Percentiles rank a stretch among this genome's conserved stretches.
phyloP scores from a whole-genome alignment of 208 protist genomes.

The Porcisia hertigi region DNA sequence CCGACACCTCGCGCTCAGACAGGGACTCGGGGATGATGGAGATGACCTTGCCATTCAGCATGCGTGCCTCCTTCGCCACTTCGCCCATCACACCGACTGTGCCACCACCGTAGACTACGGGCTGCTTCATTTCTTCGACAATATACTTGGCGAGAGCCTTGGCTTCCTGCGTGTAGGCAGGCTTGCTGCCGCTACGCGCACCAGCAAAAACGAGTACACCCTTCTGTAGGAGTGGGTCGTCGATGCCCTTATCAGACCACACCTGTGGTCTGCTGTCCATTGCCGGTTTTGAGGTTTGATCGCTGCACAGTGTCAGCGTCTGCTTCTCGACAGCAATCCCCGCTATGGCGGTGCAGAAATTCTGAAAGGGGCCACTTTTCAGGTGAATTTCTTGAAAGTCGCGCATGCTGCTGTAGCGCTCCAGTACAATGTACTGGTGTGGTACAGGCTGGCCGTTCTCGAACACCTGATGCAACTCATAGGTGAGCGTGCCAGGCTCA shows the following conservation, averaged over 20 bases:
- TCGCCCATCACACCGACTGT: slow-evolving; percentile 81
- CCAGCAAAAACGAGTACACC: slow-evolving; percentile 81
- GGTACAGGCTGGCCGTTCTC: slow-evolving; percentile 38
- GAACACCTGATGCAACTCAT: slow-evolving; percentile 63
- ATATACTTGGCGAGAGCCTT: slow-evolving; percentile 51
- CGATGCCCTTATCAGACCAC: slow-evolving; percentile 19
- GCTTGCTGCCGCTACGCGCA: slow-evolving; percentile 39
- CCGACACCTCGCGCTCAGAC: slow-evolving; percentile 55
- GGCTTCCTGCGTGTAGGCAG: slow-evolving; percentile 54
- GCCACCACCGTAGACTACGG: slow-evolving; percentile 80
- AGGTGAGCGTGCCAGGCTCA: slow-evolving; percentile 70
- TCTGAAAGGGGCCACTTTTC: slow-evolving; percentile 38
- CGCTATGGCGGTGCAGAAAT: slow-evolving; percentile 34
- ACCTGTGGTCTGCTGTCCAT: slow-evolving; percentile 22
- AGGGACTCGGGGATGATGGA: slow-evolving; percentile 65
- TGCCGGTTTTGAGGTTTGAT: slow-evolving; percentile 11
- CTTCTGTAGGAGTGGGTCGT: slow-evolving; percentile 40
- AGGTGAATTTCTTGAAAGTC: slow-evolving; percentile 50
- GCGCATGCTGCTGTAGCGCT: slow-evolving; percentile 51
- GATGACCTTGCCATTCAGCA: slow-evolving; percentile 49
- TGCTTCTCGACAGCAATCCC: slow-evolving; percentile 35
- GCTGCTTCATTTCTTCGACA: slow-evolving; percentile 28
- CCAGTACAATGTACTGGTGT: slow-evolving; percentile 44
- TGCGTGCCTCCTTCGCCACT: slow-evolving; percentile 38
- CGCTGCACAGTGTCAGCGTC: slow-evolving; percentile 20